Evolutionary conservation across 2,329 filamentous ascomycete species (phyloP).

Genomic region (Sordariomycetes sp.): DNA sequence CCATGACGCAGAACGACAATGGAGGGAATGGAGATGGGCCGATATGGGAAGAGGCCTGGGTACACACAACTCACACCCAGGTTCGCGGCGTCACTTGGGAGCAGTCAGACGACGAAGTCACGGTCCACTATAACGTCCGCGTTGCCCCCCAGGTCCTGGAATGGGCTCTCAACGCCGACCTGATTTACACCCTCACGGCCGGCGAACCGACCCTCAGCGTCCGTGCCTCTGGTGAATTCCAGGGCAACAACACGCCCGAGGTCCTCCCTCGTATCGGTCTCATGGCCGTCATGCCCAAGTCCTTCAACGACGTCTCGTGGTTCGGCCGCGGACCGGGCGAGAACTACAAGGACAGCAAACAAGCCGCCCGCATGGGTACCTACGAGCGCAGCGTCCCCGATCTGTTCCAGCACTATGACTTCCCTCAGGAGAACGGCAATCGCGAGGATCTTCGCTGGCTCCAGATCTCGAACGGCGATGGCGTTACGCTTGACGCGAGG

Average conservation of each 20-base stretch:
- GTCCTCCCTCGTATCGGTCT: slow-evolving; percentile 37
- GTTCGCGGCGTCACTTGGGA: slow-evolving; percentile 3
- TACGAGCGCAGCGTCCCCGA: slow-evolving; percentile 23
- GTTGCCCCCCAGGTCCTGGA: slow-evolving; percentile 3
- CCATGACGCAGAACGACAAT: slow-evolving; percentile 9
- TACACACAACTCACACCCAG: slow-evolving; percentile 1
- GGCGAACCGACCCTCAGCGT: background rate
- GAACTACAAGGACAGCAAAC: slow-evolving; percentile 40
- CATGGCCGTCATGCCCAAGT: slow-evolving; percentile 24
- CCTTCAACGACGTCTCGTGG: slow-evolving; percentile 24
- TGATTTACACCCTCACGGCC: slow-evolving; percentile 1
- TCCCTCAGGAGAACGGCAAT: slow-evolving; percentile 45
- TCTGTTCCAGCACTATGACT: slow-evolving; percentile 38
- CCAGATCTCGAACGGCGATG: slow-evolving; percentile 9
- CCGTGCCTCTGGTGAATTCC: slow-evolving; percentile 1
- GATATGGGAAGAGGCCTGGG: slow-evolving; percentile 4
- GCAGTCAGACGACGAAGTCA: background rate
- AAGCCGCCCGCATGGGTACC: slow-evolving; percentile 30
- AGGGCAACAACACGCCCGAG: slow-evolving; percentile 1
- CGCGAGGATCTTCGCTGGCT: slow-evolving; percentile 38
- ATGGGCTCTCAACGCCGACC: slow-evolving; percentile 1
- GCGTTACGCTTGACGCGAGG: slow-evolving; percentile 6
- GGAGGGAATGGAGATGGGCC: slow-evolving; percentile 5
- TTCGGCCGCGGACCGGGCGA: slow-evolving; percentile 43
- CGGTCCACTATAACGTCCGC: slow-evolving; percentile 1